Percentiles rank a stretch among this genome's conserved stretches.
Conservation (phyloP, 2,329 filamentous ascomycete species). For the Rhynchosporium graminicola region DNA sequence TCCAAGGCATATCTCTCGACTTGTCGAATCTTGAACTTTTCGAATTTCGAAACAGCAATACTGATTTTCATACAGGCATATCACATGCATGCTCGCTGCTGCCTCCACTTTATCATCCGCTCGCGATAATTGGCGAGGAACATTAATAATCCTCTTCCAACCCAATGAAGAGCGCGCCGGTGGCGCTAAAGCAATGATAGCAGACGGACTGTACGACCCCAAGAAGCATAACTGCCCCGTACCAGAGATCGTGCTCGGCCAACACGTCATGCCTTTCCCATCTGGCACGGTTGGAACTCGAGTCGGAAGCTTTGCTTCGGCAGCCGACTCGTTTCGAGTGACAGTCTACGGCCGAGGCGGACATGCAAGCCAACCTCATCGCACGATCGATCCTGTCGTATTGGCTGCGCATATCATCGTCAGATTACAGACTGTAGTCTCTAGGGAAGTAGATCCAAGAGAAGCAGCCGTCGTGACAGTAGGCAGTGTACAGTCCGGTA, state of each 20-base stretch:
- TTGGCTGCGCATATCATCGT: slow-evolving; percentile 47
- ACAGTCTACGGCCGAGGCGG: slow-evolving; percentile 47
- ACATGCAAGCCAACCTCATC: slow-evolving; percentile 47
- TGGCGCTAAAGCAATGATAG: slow-evolving; percentile 65
- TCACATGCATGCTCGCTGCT: slow-evolving; percentile 57
- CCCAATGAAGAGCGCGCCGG: slow-evolving; percentile 60
- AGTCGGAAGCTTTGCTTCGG: slow-evolving; percentile 41
- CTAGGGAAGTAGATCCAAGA: slow-evolving; percentile 42
- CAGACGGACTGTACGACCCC: slow-evolving; percentile 55
- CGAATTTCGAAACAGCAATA: no score
- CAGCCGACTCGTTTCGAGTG: slow-evolving; percentile 43
- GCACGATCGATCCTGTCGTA: slow-evolving; percentile 49
- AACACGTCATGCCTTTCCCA: slow-evolving; percentile 50
- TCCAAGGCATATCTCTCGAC: no score
- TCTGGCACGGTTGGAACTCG: slow-evolving; percentile 42
- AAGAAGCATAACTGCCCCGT: slow-evolving; percentile 48
- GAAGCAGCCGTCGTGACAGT: slow-evolving; percentile 50
- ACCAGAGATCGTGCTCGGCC: slow-evolving; percentile 56
- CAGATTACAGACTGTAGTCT: slow-evolving; percentile 45
- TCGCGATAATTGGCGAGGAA: slow-evolving; percentile 58
- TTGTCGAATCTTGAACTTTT: no score
- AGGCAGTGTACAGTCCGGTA: slow-evolving; percentile 47
- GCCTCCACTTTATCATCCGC: slow-evolving; percentile 49
- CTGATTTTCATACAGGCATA: slow-evolving; percentile 44
- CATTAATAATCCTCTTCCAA: slow-evolving; percentile 66